A percentile compares a stretch with the other conserved stretches of the same genome.
Evolutionary conservation across 2,329 filamentous ascomycete genomes (phyloP).

Genomic region (Fusarium burgessii): DNA sequence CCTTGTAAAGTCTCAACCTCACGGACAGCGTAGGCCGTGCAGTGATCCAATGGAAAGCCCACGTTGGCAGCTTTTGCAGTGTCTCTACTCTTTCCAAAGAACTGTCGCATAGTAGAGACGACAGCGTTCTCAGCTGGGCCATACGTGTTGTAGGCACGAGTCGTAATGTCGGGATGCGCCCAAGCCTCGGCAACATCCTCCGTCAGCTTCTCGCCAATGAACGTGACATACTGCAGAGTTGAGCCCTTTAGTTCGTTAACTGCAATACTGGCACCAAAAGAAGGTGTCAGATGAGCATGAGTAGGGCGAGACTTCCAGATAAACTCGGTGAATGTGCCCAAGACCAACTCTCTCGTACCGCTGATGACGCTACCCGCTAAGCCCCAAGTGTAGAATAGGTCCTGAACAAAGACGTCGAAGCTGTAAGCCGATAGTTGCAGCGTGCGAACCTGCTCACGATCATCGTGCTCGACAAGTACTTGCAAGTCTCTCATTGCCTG

Average conservation of each 20-base stretch:
- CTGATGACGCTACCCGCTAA: constrained; percentile 13
- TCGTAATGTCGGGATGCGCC: constrained; percentile 19
- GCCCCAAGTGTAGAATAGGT: constrained; percentile 27
- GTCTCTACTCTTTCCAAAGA: constrained; percentile 22
- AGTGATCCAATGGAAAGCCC: constrained; percentile 13
- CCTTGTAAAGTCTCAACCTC: constrained; percentile 2
- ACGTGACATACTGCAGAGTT: constrained; percentile 20
- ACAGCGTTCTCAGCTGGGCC: constrained; percentile 24
- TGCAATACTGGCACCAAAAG: constrained; percentile 24
- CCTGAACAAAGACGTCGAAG: constrained; percentile 32
- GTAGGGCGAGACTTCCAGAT: constrained; percentile 27
- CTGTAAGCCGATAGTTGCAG: constrained; percentile 26
- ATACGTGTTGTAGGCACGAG: constrained; percentile 24
- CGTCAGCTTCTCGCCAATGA: constrained; percentile 24
- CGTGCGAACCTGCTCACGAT: constrained; percentile 16
- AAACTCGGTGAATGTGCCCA: constrained; percentile 26
- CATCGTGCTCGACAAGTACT: constrained; percentile 23
- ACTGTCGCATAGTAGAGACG: constrained; percentile 25
- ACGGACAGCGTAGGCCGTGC: constrained; percentile 25
- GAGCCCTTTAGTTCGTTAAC: constrained; percentile 24
- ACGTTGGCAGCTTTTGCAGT: constrained; percentile 26
- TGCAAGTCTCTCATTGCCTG: constrained; percentile 27
- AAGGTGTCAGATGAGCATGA: constrained; percentile 25
- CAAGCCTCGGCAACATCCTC: constrained; percentile 29
- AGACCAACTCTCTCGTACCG: constrained; percentile 17